These are phyloP conservation scores for Pachysolen tannophilus DNA, from an alignment of 805 yeast genomes.

Conservation along the genomic window DNA sequence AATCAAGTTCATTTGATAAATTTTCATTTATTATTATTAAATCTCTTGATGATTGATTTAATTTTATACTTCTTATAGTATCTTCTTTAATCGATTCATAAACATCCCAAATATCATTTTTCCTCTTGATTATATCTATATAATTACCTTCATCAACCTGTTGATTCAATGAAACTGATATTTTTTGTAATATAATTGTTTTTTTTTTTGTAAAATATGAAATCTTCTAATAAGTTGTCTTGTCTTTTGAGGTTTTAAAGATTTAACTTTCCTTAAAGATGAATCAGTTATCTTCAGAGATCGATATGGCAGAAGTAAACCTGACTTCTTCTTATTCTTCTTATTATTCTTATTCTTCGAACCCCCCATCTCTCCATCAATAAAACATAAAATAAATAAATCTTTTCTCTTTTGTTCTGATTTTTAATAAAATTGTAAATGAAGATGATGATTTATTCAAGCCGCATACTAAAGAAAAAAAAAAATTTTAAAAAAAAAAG, in stretches of 20 bases:
- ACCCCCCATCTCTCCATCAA: neutral
- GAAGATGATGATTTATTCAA: too few relatives aligned
- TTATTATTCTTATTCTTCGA: constrained; percentile 1
- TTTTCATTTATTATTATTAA: too few relatives aligned
- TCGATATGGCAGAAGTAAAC: constrained; percentile 29
- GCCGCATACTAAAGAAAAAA: constrained; percentile 1
- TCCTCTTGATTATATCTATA: constrained; percentile 8
- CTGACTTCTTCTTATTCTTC: constrained; percentile 18
- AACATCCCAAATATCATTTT: neutral
- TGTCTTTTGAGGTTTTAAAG: constrained; percentile 62
- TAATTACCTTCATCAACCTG: constrained; percentile 17
- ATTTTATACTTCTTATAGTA: constrained; percentile 11
- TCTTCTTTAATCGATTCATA: constrained; percentile 11
- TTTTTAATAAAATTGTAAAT: too few relatives aligned
- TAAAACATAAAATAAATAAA: neutral
- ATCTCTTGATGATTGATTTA: constrained; percentile 16
- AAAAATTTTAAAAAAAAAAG: constrained; percentile 1
- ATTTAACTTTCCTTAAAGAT: constrained; percentile 23
- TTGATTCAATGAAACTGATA: constrained; percentile 16
- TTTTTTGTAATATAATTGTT: constrained; percentile 29
- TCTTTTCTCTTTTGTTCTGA: neutral
- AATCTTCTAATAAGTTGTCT: constrained; percentile 70
- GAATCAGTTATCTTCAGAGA: neutral
- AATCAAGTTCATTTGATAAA: constrained; percentile 4
- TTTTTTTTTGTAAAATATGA: constrained; percentile 61